Conservation (phyloP, 345 rosid species). For the Aethionema arabicum region DNA sequence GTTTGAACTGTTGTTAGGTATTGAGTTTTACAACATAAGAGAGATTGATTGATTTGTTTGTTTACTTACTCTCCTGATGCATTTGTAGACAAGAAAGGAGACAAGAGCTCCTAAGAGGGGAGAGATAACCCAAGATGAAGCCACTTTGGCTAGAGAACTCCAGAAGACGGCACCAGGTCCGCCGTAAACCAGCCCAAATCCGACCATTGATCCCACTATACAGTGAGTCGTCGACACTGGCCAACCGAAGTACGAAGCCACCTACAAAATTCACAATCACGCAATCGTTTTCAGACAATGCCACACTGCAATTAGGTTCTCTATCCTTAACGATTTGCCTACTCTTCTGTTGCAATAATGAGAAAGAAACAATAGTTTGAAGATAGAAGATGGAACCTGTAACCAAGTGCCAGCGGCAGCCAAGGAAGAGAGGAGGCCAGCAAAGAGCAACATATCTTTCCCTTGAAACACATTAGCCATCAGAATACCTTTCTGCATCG, state of each 20-base stretch:
- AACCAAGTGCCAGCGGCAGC: constrained; percentile 98
- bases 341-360: not conserved
- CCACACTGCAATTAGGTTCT: constrained; percentile 16
- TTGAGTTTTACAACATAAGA: not conserved
- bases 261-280: constrained; percentile 39
- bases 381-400: constrained; percentile 53
- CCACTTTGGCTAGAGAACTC: constrained; percentile 87
- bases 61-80: constrained; percentile 84
- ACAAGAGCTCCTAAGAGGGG: constrained; percentile 79
- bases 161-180: constrained; percentile 96
- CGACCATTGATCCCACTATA: constrained; percentile 97
- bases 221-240: constrained; percentile 99
- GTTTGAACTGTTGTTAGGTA: not conserved
- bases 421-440: constrained; percentile 80
- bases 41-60: not conserved
- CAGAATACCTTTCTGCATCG: constrained; percentile 98
- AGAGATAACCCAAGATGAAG: constrained; percentile 94
- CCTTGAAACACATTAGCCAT: constrained; percentile 89
- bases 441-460: constrained; percentile 72
- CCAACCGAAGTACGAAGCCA: constrained; percentile 89
- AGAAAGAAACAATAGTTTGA: constrained; percentile 15
- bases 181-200: constrained; percentile 90
- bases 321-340: constrained; percentile 9
- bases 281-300: constrained; percentile 1
- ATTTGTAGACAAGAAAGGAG: constrained; percentile 90